Evolutionary conservation across 2,329 filamentous ascomycete species (phyloP).

Genomic region (Aschersonia sp.): DNA sequence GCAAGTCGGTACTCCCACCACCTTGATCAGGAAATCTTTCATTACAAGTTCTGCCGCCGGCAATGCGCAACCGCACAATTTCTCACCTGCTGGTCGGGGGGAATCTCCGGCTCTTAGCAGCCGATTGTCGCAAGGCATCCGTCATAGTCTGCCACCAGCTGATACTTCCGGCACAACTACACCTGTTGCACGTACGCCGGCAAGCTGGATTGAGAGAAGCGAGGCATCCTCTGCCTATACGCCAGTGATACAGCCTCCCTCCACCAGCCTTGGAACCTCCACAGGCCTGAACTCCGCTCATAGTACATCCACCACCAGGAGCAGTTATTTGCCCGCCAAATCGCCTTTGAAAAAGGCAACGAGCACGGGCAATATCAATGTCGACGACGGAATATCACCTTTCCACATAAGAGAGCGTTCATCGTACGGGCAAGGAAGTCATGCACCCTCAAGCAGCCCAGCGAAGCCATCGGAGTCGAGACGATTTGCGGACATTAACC

Average conservation of each 20-base stretch:
- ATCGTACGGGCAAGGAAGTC: constrained; percentile 34
- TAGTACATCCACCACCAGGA: constrained; percentile 54
- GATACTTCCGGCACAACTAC: constrained; percentile 7
- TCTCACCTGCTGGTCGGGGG: constrained; percentile 13
- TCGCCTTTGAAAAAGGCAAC: constrained; percentile 71
- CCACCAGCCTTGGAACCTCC: constrained; percentile 7
- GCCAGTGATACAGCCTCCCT: constrained; percentile 11
- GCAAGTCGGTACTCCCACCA: constrained; percentile 37
- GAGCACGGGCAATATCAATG: constrained; percentile 44
- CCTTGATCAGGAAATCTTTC: constrained; percentile 61
- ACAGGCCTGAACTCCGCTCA: constrained; percentile 16
- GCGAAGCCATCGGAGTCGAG: constrained; percentile 20
- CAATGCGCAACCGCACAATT: constrained; percentile 22
- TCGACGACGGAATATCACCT: constrained; percentile 27
- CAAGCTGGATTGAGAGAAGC: neutral
- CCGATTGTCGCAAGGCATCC: constrained; percentile 10
- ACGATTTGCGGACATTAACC: constrained; percentile 10
- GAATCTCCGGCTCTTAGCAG: constrained; percentile 2
- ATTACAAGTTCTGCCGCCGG: constrained; percentile 42
- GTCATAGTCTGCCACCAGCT: constrained; percentile 20
- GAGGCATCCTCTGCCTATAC: neutral
- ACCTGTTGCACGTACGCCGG: constrained; percentile 2
- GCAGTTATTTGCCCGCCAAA: constrained; percentile 64
- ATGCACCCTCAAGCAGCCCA: constrained; percentile 23
- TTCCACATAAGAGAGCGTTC: constrained; percentile 50